phyloP scores from a whole-genome alignment of 1,139 yeast species.

The Petasospora fabianii region DNA sequence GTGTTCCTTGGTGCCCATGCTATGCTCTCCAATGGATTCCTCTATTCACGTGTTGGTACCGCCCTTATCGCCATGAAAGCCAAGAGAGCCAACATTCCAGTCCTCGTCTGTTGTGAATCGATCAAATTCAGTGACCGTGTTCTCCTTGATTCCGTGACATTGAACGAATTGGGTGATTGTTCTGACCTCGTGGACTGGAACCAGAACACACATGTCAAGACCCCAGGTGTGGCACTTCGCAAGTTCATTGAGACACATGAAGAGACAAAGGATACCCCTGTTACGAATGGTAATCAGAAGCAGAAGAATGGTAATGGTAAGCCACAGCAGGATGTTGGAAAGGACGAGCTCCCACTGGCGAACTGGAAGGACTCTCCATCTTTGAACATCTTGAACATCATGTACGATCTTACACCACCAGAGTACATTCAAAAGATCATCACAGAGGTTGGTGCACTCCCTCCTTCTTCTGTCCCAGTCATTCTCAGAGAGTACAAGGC shows the following conservation, averaged over 20 bases:
- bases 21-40: constrained; percentile 90
- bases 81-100: constrained; percentile 84
- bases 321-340: constrained; percentile 20
- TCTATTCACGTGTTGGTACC: constrained; percentile 92
- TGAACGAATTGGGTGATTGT: constrained; percentile 86
- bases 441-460: constrained; percentile 93
- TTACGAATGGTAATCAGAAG: constrained; percentile 18
- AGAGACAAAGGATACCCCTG: constrained; percentile 27
- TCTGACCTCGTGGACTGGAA: constrained; percentile 61
- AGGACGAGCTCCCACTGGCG: constrained; percentile 42
- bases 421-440: constrained; percentile 90
- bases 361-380: constrained; percentile 63
- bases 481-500: constrained; percentile 79
- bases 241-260: constrained; percentile 53
- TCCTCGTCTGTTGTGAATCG: constrained; percentile 91
- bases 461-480: constrained; percentile 97
- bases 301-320: constrained; percentile 25
- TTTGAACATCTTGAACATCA: constrained; percentile 74
- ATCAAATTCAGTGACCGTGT: constrained; percentile 94
- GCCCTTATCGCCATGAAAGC: constrained; percentile 93
- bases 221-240: constrained; percentile 62
- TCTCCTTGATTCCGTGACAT: constrained; percentile 90
- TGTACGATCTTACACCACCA: constrained; percentile 95
- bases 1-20: constrained; percentile 97
- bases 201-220: constrained; percentile 40